Conservation (phyloP, 2,329 filamentous ascomycete genomes). For the Cordyceps sp. region DNA sequence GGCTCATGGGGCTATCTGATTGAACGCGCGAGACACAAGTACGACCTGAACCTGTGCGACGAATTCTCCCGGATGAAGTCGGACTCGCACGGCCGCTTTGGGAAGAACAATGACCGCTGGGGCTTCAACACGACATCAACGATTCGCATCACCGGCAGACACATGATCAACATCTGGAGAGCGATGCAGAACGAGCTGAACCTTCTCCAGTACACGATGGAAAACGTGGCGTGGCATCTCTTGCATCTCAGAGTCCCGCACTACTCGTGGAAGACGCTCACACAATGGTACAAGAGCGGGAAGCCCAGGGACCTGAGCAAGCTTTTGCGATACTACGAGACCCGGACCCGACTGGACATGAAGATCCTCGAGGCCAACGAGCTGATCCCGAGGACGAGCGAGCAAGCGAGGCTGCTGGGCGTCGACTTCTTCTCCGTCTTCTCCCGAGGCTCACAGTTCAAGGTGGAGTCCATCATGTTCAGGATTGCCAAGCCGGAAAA, state of each 20-base stretch:
- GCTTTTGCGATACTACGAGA: conserved; percentile 61
- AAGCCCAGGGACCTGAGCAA: conserved; percentile 55
- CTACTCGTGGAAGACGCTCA: conserved; percentile 65
- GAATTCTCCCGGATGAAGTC: conserved; percentile 81
- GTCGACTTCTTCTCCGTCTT: conserved; percentile 97
- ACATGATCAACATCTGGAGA: conserved; percentile 95
- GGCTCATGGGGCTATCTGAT: conserved; percentile 92
- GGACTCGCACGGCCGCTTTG: conserved; percentile 67
- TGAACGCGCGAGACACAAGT: conserved; percentile 71
- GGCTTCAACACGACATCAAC: conserved; percentile 88
- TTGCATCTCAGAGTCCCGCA: conserved; percentile 79
- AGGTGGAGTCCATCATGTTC: conserved; percentile 98
- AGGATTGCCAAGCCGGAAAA: conserved; percentile 95
- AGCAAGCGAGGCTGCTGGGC: conserved; percentile 82
- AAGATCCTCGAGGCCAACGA: conserved; percentile 86
- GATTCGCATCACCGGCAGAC: conserved; percentile 79
- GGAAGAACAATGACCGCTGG: conserved; percentile 79
- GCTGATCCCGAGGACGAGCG: conserved; percentile 72
- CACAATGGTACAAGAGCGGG: conserved; percentile 60
- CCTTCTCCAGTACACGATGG: conserved; percentile 85
- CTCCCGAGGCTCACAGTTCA: conserved; percentile 89
- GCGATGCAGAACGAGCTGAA: conserved; percentile 90
- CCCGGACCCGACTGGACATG: conserved; percentile 65
- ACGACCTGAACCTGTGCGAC: conserved; percentile 79
- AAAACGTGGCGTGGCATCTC: conserved; percentile 86